These are phyloP conservation scores for Sabuloglossum arenarium DNA, from an alignment of 495 filamentous ascomycete genomes.

Conservation along the genomic window DNA sequence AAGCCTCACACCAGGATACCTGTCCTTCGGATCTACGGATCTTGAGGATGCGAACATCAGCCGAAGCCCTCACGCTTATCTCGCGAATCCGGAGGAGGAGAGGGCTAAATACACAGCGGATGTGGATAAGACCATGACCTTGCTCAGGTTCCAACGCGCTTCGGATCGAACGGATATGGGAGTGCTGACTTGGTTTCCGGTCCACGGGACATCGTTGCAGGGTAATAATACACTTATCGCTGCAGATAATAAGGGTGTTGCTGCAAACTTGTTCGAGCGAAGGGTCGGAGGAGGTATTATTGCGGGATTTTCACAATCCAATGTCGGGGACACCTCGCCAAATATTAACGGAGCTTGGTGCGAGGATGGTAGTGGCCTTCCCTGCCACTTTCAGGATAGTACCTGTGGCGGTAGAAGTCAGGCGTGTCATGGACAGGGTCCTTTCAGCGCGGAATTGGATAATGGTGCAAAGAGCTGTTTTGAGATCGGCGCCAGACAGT, in stretches of 20 bases:
- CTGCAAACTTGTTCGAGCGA: conserved; percentile 69
- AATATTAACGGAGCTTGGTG: conserved; percentile 53
- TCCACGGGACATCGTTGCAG: conserved; percentile 80
- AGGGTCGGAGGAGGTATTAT: conserved; percentile 53
- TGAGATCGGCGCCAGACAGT: conserved; percentile 22
- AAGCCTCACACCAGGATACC: conserved; percentile 44
- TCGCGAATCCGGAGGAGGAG: conserved; percentile 69
- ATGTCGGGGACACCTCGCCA: conserved; percentile 80
- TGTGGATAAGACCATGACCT: conserved; percentile 72
- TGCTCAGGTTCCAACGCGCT: conserved; percentile 58
- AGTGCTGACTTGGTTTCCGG: conserved; percentile 80
- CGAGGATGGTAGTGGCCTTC: conserved; percentile 16
- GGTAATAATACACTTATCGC: conserved; percentile 85
- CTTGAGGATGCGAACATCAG: conserved; percentile 75
- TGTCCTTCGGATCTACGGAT: conserved; percentile 54
- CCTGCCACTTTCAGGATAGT: conserved; percentile 21
- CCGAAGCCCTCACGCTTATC: conserved; percentile 75
- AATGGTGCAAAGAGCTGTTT: conserved; percentile 20
- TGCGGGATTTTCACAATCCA: conserved; percentile 86
- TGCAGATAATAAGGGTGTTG: conserved; percentile 93
- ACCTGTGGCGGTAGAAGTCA: conserved; percentile 56
- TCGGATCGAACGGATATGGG: conserved; percentile 56
- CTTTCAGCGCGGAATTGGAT: conserved; percentile 40
- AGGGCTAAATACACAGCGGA: conserved; percentile 48
- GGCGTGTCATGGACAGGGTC: conserved; percentile 69